Evolutionary conservation across 192 early-diverging fungal genomes (phyloP).

Genomic region (Cetraspora pellucida): DNA sequence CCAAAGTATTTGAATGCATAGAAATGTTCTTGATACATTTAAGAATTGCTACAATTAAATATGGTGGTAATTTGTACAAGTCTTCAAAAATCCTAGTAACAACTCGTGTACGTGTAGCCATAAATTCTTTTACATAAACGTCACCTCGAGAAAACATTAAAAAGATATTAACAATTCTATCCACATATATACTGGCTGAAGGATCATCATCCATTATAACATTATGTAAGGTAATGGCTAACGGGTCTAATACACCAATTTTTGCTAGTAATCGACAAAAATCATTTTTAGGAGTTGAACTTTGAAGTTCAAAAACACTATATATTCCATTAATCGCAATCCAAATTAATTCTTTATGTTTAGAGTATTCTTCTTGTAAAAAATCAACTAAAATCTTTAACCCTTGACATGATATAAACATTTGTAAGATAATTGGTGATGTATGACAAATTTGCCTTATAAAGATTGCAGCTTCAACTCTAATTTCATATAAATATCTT

Average conservation of each 20-base stretch:
- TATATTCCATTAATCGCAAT: constrained; percentile 56
- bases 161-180: constrained; percentile 56
- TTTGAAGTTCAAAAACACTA: constrained; percentile 56
- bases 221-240: constrained; percentile 45
- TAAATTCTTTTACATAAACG: constrained; percentile 51
- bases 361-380: constrained; percentile 50
- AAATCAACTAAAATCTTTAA: constrained; percentile 52
- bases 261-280: constrained; percentile 58
- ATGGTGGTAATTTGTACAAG: constrained; percentile 44
- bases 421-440: constrained; percentile 52
- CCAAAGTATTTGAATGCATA: constrained; percentile 58
- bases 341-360: constrained; percentile 51
- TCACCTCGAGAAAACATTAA: constrained; percentile 60
- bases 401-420: constrained; percentile 63
- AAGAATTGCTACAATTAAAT: constrained; percentile 48
- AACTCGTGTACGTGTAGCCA: constrained; percentile 40
- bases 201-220: constrained; percentile 44
- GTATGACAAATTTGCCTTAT: constrained; percentile 53
- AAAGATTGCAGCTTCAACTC: constrained; percentile 55
- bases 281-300: constrained; percentile 58
- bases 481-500: constrained; percentile 41
- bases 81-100: constrained; percentile 45
- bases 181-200: constrained; percentile 34
- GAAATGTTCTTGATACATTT: constrained; percentile 67
- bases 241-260: constrained; percentile 51